phyloP scores from a whole-genome alignment of 169 alveolate species.

The Cryptosporidium ubiquitum region DNA sequence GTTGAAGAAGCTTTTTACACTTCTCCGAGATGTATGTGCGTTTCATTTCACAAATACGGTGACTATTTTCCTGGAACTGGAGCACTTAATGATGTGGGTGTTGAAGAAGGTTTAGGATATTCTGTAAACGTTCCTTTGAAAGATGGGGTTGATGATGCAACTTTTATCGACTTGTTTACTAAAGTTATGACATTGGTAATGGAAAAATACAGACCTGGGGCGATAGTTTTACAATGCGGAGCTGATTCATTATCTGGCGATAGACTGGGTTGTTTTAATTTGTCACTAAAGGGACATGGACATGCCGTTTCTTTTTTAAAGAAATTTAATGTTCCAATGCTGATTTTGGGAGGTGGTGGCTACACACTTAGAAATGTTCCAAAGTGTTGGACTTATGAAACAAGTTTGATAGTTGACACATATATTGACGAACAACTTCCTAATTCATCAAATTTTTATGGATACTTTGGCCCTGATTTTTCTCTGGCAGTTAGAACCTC shows the following conservation, averaged over 20 bases:
- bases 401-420: slow-evolving; percentile 81
- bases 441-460: slow-evolving; percentile 83
- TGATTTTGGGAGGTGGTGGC: slow-evolving; percentile 91
- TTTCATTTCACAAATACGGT: slow-evolving; percentile 90
- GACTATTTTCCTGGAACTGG: slow-evolving; percentile 94
- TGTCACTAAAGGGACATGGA: slow-evolving; percentile 87
- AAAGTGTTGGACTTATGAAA: slow-evolving; percentile 91
- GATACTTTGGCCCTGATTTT: slow-evolving; percentile 89
- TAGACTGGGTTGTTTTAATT: slow-evolving; percentile 89
- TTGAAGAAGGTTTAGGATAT: slow-evolving; percentile 86
- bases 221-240: slow-evolving; percentile 89
- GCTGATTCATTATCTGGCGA: slow-evolving; percentile 92
- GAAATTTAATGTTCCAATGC: slow-evolving; percentile 84
- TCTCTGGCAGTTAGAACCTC: slow-evolving; percentile 87
- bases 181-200: slow-evolving; percentile 86
- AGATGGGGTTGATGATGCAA: slow-evolving; percentile 90
- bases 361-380: slow-evolving; percentile 91
- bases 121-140: slow-evolving; percentile 89
- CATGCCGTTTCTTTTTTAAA: slow-evolving; percentile 75
- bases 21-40: slow-evolving; percentile 85
- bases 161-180: slow-evolving; percentile 82
- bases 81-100: slow-evolving; percentile 88
- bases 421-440: slow-evolving; percentile 87
- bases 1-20: slow-evolving; percentile 97
- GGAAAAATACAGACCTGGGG: slow-evolving; percentile 88